Conservation (phyloP, 345 rosid species). For the Conringia planisiliqua region DNA sequence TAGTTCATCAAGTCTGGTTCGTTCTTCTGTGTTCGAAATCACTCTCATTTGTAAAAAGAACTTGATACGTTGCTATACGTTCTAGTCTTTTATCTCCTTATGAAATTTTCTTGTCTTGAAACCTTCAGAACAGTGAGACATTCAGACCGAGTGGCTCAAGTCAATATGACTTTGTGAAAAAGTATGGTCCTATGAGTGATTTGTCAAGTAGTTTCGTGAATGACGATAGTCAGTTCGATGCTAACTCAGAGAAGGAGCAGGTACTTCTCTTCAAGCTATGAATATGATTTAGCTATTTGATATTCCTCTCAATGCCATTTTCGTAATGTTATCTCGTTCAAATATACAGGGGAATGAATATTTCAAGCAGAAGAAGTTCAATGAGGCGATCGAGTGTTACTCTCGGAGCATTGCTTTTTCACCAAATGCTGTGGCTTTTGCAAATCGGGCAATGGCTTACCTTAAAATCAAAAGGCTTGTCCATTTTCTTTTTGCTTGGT, state of each 20-base stretch:
- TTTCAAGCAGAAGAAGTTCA: conserved; percentile 80
- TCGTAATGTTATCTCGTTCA: not conserved
- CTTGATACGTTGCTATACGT: not conserved
- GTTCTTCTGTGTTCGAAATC: not conserved
- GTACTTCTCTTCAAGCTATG: conserved; percentile 37
- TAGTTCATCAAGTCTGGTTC: conserved; percentile 38
- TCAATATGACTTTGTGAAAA: conserved; percentile 36
- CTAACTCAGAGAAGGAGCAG: conserved; percentile 82
- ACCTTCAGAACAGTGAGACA: conserved; percentile 30
- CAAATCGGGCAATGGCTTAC: conserved; percentile 92
- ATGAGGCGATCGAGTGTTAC: conserved; percentile 83
- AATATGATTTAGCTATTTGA: not conserved
- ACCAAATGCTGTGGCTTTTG: conserved; percentile 81
- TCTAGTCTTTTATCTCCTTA: not conserved
- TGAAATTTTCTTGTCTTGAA: not conserved
- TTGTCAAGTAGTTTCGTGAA: conserved; percentile 42
- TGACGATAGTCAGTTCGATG: conserved; percentile 52
- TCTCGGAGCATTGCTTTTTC: conserved; percentile 86
- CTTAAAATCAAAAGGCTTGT: conserved; percentile 72
- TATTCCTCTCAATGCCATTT: not conserved
- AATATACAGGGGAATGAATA: conserved; percentile 74
- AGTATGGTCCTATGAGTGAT: conserved; percentile 36
- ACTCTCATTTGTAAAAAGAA: not conserved
- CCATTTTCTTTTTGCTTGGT: not conserved
- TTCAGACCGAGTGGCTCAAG: conserved; percentile 29